Evolutionary conservation across 148 eudicot genomes (phyloP), one percentile per base, ranked within the genome.

Genomic region (Euryodendron excelsum): DNA sequence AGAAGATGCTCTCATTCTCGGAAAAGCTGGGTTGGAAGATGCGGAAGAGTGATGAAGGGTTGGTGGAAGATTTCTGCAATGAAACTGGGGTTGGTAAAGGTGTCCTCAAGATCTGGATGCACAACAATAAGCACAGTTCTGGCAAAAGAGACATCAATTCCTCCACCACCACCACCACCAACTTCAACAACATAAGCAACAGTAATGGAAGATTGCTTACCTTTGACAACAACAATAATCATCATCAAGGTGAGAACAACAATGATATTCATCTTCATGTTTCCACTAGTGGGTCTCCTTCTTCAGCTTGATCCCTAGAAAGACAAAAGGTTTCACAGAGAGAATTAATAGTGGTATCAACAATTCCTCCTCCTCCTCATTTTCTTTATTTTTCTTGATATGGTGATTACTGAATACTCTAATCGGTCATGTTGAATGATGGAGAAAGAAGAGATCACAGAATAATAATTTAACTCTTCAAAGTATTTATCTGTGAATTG

Each of bases 81-180:
- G 78, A 84, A 30, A 37, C 91, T 17, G 92, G 97, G 4, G 86
- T 93, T 14, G 74, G 72, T 0, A 83, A 84, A 66, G 87, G 79
- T 9, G 93, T 91, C 0, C 87, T 93, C 25, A 93, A 91, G 66
- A 91, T 91, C 2, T 93, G 97, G 97, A 93, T 93, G 93, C 95
- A 91, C 50, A 93, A 93, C 20, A 91, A 91, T 73, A 93, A 91
- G 76, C 84, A 84, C 79, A 83, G 81, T 2, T 77, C 79, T 20
- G 79, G 71, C 13, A 78, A 84, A 56, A 80, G 75, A 59, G 83
- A 76, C 13, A 58, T n/a, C n/a, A n/a, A n/a, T n/a, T n/a, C n/a
- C n/a, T n/a, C 33, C 36, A 58, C 27, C 79, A 62, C 25, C 76
- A 20, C 52, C 47, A 23, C 21, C 60, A 4, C 60, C 23, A 4